Evolutionary conservation across 495 filamentous ascomycete species (phyloP).

Genomic region (Neurospora tetraspora): DNA sequence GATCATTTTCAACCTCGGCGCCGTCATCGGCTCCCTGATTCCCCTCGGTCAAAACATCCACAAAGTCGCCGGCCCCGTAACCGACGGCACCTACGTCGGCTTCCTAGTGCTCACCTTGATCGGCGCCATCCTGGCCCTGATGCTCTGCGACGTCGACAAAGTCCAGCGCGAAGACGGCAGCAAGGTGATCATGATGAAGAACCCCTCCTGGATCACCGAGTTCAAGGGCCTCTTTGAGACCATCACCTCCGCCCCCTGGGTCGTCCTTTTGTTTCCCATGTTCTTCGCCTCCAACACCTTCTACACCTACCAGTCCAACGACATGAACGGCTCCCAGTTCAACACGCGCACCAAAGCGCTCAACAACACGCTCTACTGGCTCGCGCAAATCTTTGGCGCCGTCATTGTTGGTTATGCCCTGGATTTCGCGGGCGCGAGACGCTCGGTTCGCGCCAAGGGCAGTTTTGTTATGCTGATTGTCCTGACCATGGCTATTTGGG

Average conservation of each 20-base stretch:
- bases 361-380: conserved; percentile 81
- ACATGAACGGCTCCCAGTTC: conserved; percentile 61
- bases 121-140: conserved; percentile 63
- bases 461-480: conserved; percentile 56
- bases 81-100: conserved; percentile 79
- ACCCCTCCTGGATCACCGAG: conserved; percentile 73
- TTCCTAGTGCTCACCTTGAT: conserved; percentile 78
- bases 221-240: conserved; percentile 70
- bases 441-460: conserved; percentile 64
- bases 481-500: conserved; percentile 79
- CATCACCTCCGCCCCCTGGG: conserved; percentile 60
- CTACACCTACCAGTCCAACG: conserved; percentile 61
- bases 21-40: conserved; percentile 79
- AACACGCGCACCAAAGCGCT: conserved; percentile 72
- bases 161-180: conserved; percentile 71
- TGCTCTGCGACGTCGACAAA: conserved; percentile 64
- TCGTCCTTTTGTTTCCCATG: conserved; percentile 79
- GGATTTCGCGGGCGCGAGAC: conserved; percentile 53
- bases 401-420: conserved; percentile 66
- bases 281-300: conserved; percentile 76
- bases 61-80: conserved; percentile 48
- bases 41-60: conserved; percentile 75
- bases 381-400: conserved; percentile 79
- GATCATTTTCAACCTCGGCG: conserved; percentile 92
- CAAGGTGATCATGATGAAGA: conserved; percentile 74